Conservation (phyloP, 495 filamentous ascomycete genomes). For the Aspergillus cristatus region DNA sequence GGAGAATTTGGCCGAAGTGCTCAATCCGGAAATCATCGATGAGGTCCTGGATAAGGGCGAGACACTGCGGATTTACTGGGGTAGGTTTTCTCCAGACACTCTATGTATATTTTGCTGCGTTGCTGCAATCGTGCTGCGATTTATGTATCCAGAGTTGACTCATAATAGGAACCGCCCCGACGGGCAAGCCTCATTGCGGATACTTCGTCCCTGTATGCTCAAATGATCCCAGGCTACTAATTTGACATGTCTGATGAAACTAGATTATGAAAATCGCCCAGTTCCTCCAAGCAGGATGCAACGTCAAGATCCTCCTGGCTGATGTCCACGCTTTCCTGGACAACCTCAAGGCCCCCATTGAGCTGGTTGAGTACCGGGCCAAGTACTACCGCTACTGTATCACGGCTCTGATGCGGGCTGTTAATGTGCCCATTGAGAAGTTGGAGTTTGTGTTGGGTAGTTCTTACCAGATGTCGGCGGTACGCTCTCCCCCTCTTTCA, state of each 20-base stretch:
- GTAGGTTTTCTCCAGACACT: slow-evolving; percentile 33
- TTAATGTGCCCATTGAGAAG: slow-evolving; percentile 59
- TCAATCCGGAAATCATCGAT: slow-evolving; percentile 82
- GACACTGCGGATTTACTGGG: slow-evolving; percentile 77
- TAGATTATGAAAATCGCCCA: slow-evolving; percentile 70
- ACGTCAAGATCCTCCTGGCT: slow-evolving; percentile 71
- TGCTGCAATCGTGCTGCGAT: too few relatives aligned
- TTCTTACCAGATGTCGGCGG: slow-evolving; percentile 49
- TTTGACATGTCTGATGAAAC: neutral
- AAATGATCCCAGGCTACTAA: neutral
- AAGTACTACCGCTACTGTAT: slow-evolving; percentile 57
- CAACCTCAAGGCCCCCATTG: slow-evolving; percentile 44
- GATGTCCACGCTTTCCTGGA: slow-evolving; percentile 51
- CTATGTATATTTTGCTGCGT: too few relatives aligned
- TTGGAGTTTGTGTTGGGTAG: slow-evolving; percentile 69
- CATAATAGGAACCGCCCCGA: slow-evolving; percentile 65
- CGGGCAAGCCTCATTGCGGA: slow-evolving; percentile 68
- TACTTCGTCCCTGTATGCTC: slow-evolving; percentile 55
- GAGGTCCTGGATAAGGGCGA: slow-evolving; percentile 60
- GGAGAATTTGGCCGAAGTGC: slow-evolving; percentile 71
- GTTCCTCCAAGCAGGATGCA: slow-evolving; percentile 74
- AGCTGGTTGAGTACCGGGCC: slow-evolving; percentile 61
- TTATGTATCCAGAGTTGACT: too few relatives aligned
- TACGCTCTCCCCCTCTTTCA: neutral
- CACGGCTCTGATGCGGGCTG: slow-evolving; percentile 48